A percentile compares a stretch with the other conserved stretches of the same genome.
phyloP scores from a whole-genome alignment of 2,329 filamentous ascomycete genomes.

The Aspergillus chevalieri region DNA sequence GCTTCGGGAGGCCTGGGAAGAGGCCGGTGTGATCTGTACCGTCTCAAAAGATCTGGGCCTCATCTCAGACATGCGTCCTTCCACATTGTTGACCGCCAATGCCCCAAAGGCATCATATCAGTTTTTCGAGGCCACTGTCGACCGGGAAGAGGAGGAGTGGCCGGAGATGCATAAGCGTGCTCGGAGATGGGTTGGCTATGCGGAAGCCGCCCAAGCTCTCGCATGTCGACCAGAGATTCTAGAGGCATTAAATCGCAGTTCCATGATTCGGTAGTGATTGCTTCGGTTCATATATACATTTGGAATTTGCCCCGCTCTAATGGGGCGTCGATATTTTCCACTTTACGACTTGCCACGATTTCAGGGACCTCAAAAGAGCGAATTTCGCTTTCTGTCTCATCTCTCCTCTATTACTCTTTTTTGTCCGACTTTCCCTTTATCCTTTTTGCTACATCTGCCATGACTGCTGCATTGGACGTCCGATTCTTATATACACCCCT shows the following conservation, averaged over 20 bases:
- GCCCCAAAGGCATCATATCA: conserved; percentile 62
- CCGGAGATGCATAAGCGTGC: conserved; percentile 89
- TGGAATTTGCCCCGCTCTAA: background rate
- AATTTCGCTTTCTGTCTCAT: background rate
- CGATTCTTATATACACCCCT: background rate
- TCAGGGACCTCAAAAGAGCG: conserved; percentile 7
- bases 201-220: conserved; percentile 72
- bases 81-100: conserved; percentile 45
- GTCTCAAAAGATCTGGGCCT: conserved; percentile 80
- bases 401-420: background rate
- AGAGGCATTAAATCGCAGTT: conserved; percentile 78
- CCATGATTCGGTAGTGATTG: conserved; percentile 49
- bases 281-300: conserved; percentile 4
- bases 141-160: conserved; percentile 79
- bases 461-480: background rate
- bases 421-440: background rate
- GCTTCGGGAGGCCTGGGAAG: conserved; percentile 92
- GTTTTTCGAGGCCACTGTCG: conserved; percentile 74
- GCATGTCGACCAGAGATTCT: conserved; percentile 76
- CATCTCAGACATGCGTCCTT: conserved; percentile 71
- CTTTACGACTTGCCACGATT: conserved; percentile 21
- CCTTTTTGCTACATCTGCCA: conserved; percentile 1
- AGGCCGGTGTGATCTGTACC: conserved; percentile 82
- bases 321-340: conserved; percentile 4
- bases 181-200: conserved; percentile 82